A percentile compares a stretch with the other conserved stretches of the same genome.
Evolutionary conservation across 345 rosid species (phyloP).

Genomic region (Durio zibethinus): DNA sequence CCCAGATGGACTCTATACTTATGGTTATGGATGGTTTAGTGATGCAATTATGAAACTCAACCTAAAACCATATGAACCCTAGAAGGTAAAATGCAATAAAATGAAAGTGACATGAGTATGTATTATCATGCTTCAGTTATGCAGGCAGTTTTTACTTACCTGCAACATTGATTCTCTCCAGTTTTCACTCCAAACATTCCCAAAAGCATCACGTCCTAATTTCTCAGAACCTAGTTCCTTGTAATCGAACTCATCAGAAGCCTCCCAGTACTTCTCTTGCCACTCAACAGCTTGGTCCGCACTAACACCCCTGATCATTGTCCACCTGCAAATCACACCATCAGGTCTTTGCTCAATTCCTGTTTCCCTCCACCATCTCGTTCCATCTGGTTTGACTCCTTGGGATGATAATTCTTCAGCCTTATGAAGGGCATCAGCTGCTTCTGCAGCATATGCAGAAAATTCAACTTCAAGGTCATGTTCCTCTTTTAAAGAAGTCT

Average conservation of each 20-base stretch:
- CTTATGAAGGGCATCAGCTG: constrained; percentile 63
- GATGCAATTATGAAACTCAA: too few species aligned
- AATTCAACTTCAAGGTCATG: constrained; percentile 43
- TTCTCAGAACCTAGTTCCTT: constrained; percentile 98
- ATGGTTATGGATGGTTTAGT: not conserved
- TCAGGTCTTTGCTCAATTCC: constrained; percentile 71
- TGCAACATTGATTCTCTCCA: constrained; percentile 89
- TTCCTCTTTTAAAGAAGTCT: constrained; percentile 33
- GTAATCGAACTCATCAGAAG: constrained; percentile 78
- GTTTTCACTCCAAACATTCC: constrained; percentile 84
- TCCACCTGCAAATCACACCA: constrained; percentile 91
- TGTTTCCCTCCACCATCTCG: constrained; percentile 88
- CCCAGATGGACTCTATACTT: not conserved
- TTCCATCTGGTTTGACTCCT: constrained; percentile 59
- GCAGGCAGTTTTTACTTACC: constrained; percentile 1
- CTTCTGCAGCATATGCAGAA: constrained; percentile 71
- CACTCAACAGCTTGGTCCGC: constrained; percentile 76
- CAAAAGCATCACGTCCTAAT: constrained; percentile 79
- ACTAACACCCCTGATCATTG: constrained; percentile 81
- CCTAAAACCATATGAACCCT: not conserved
- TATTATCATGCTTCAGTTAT: not conserved
- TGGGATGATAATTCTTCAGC: constrained; percentile 36
- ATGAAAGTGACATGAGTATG: not conserved
- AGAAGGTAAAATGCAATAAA: not conserved
- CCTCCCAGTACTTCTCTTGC: constrained; percentile 99